These are phyloP conservation scores for Yamadazyma conglobata DNA, from an alignment of 1,139 yeast species.

Conservation along the genomic window DNA sequence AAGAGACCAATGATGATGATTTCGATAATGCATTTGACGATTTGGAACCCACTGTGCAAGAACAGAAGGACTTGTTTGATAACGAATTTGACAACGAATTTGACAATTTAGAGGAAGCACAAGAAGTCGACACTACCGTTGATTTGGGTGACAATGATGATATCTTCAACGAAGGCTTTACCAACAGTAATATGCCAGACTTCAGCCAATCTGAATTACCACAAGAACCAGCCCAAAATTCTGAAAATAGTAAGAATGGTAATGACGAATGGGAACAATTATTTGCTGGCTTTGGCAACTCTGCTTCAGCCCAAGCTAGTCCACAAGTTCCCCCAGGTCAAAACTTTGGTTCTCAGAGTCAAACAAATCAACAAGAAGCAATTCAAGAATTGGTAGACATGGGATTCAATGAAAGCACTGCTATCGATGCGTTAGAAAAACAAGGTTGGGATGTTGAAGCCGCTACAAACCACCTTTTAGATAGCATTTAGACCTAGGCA, in stretches of 20 bases:
- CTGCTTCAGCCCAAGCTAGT: conserved; percentile 22
- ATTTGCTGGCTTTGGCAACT: conserved; percentile 84
- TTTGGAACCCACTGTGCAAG: conserved; percentile 34
- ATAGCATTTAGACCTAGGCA: conserved; percentile 52
- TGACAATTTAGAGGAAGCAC: conserved; percentile 42
- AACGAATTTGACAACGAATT: conserved; percentile 40
- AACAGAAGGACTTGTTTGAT: conserved; percentile 31
- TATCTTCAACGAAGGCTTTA: conserved; percentile 40
- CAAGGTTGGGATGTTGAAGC: conserved; percentile 75
- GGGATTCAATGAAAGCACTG: conserved; percentile 76
- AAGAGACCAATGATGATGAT: conserved; percentile 17
- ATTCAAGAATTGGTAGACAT: conserved; percentile 73
- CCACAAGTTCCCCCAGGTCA: conserved; percentile 10
- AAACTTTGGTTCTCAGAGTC: conserved; percentile 2
- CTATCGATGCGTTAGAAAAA: conserved; percentile 62
- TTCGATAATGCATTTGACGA: conserved; percentile 39
- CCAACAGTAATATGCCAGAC: conserved; percentile 32
- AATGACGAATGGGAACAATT: conserved; percentile 93
- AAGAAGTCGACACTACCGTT: conserved; percentile 22
- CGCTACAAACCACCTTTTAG: conserved; percentile 81
- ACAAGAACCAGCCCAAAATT: conserved; percentile 9
- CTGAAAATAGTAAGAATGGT: conserved; percentile 14
- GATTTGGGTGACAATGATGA: conserved; percentile 22
- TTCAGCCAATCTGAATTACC: conserved; percentile 13
- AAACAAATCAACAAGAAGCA: conserved; percentile 2